phyloP scores from a whole-genome alignment of 768 basidiomycete genomes.

The Naganishia antarctica region DNA sequence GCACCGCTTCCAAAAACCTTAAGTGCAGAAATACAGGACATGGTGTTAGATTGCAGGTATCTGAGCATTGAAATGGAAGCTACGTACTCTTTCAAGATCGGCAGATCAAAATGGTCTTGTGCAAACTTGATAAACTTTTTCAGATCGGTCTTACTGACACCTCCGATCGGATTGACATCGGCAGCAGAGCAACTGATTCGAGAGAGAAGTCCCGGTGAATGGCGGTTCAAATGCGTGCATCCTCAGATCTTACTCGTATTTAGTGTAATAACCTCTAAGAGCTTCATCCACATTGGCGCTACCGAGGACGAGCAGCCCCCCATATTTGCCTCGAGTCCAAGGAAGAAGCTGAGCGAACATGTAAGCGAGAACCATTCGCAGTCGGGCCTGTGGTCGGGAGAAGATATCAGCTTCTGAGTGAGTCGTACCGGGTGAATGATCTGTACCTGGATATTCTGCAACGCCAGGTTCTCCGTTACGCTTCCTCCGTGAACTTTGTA shows the following conservation, averaged over 20 bases:
- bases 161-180: conserved; percentile 97
- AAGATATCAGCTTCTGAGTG: not conserved
- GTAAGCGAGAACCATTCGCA: conserved; percentile 92
- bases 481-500: conserved; percentile 85
- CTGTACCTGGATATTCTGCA: conserved; percentile 89
- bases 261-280: conserved; percentile 91
- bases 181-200: conserved; percentile 55
- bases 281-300: conserved; percentile 99
- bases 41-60: conserved; percentile 10
- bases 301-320: conserved; percentile 89
- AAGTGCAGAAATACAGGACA: not conserved
- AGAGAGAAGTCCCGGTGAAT: conserved; percentile 49
- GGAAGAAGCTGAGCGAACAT: conserved; percentile 91
- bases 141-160: conserved; percentile 93
- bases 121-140: conserved; percentile 93
- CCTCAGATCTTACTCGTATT: conserved; percentile 74
- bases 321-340: conserved; percentile 76
- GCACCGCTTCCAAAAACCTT: conserved; percentile 85
- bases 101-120: conserved; percentile 69
- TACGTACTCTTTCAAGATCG: conserved; percentile 68
- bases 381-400: conserved; percentile 60
- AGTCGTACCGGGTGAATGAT: not conserved
- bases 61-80: not conserved
- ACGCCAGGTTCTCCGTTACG: conserved; percentile 81
- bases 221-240: not conserved